Evolutionary conservation across 2,329 filamentous ascomycete genomes (phyloP).

Genomic region (Davidsoniella australis): DNA sequence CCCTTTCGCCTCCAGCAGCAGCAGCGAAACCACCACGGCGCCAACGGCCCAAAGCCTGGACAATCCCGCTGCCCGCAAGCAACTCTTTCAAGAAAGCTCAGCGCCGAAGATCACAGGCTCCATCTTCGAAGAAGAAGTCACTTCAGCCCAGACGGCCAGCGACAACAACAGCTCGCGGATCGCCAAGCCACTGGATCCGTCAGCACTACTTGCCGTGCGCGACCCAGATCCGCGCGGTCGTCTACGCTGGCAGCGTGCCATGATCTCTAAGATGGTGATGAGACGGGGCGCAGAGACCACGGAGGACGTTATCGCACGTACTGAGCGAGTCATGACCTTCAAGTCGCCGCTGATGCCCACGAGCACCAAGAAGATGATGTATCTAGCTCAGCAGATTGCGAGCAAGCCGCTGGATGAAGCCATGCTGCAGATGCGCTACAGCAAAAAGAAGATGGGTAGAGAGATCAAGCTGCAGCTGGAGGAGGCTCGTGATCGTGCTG

Average conservation of each 20-base stretch:
- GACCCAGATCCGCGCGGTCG: conserved; percentile 62
- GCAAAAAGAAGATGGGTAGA: conserved; percentile 76
- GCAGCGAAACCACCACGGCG: conserved; percentile 12
- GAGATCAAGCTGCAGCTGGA: conserved; percentile 68
- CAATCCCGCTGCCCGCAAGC: conserved; percentile 25
- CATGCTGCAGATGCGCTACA: conserved; percentile 86
- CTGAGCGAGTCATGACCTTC: conserved; percentile 35
- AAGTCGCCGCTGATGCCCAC: conserved; percentile 65
- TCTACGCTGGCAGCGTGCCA: conserved; percentile 64
- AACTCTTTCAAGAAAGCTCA: conserved; percentile 24
- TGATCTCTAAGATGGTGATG: conserved; percentile 60
- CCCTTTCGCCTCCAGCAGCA: conserved; percentile 12
- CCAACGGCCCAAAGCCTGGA: conserved; percentile 23
- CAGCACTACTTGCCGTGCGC: conserved; percentile 23
- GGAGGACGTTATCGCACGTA: conserved; percentile 48
- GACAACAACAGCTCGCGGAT: conserved; percentile 16
- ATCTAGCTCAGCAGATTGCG: conserved; percentile 70
- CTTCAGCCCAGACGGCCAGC: conserved; percentile 23
- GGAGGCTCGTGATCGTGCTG: conserved; percentile 63
- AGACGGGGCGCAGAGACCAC: conserved; percentile 34
- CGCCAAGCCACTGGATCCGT: conserved; percentile 12
- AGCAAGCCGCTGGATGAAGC: conserved; percentile 93
- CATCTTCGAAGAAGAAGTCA: conserved; percentile 44
- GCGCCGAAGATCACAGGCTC: conserved; percentile 33
- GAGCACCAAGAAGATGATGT: conserved; percentile 77